Evolutionary conservation across 2,329 filamentous ascomycete species (phyloP).

Genomic region (Neofusicoccum ribis): DNA sequence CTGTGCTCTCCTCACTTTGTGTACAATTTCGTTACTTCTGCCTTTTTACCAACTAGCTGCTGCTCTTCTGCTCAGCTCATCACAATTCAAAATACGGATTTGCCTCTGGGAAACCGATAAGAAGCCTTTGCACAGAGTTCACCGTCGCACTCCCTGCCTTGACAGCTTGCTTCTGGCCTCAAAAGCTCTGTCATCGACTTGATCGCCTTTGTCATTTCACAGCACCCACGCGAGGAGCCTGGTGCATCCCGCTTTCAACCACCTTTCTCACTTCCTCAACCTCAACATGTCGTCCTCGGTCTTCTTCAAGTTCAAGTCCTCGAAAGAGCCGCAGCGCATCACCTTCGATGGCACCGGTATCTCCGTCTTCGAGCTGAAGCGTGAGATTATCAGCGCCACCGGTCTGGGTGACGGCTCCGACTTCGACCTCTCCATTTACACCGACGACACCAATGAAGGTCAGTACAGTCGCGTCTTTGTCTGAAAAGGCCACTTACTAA

Average conservation of each 20-base stretch:
- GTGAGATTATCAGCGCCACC: conserved; percentile 95
- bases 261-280: neutral
- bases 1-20: conserved; percentile 21
- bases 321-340: conserved; percentile 90
- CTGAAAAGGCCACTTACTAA: conserved; percentile 17
- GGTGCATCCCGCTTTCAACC: neutral
- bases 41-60: conserved; percentile 18
- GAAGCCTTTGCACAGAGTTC: conserved; percentile 22
- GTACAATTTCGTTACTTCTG: conserved; percentile 20
- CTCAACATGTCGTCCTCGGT: conserved; percentile 84
- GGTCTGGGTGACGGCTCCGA: conserved; percentile 93
- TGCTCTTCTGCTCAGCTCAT: conserved; percentile 17
- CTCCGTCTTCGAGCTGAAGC: conserved; percentile 97
- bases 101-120: conserved; percentile 20
- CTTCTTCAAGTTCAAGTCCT: conserved; percentile 99
- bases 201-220: conserved; percentile 10
- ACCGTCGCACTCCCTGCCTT: conserved; percentile 18
- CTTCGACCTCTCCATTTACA: conserved; percentile 93
- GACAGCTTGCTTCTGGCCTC: conserved; percentile 6
- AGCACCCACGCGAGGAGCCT: neutral
- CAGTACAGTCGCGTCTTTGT: conserved; percentile 39
- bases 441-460: conserved; percentile 90
- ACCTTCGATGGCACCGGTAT: conserved; percentile 97
- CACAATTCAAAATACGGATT: conserved; percentile 22
- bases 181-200: conserved; percentile 12